phyloP scores from a whole-genome alignment of 352 stramenopile species.

The Phytophthora idaei region DNA sequence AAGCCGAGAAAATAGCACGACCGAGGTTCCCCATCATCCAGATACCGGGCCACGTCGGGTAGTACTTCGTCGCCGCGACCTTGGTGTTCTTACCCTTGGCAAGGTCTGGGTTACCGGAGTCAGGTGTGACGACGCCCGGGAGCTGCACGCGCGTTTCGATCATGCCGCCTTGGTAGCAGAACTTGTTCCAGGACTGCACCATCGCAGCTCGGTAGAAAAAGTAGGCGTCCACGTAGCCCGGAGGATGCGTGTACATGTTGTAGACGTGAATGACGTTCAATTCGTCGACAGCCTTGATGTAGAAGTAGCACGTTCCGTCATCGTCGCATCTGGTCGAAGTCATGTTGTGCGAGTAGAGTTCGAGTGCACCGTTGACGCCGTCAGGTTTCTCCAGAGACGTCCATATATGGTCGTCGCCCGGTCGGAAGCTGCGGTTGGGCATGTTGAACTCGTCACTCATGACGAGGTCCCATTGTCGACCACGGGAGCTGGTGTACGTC shows the following conservation, averaged over 20 bases:
- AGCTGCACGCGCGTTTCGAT: slow-evolving; percentile 91
- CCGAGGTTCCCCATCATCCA: slow-evolving; percentile 97
- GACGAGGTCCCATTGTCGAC: slow-evolving; percentile 62
- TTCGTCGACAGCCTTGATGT: slow-evolving; percentile 45
- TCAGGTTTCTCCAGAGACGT: slow-evolving; percentile 95
- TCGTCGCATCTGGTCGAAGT: slow-evolving; percentile 53
- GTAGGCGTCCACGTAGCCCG: slow-evolving; percentile 46
- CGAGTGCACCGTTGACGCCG: slow-evolving; percentile 87
- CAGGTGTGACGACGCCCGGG: slow-evolving; percentile 65
- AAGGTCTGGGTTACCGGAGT: slow-evolving; percentile 52
- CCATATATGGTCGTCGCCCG: slow-evolving; percentile 94
- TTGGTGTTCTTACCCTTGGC: slow-evolving; percentile 50
- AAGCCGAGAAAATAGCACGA: slow-evolving; percentile 94
- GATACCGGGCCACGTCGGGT: slow-evolving; percentile 93
- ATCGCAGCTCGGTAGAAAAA: slow-evolving; percentile 80
- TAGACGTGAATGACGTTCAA: slow-evolving; percentile 52
- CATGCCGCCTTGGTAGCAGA: slow-evolving; percentile 95
- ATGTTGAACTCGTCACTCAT: slow-evolving; percentile 97
- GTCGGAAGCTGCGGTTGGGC: slow-evolving; percentile 84
- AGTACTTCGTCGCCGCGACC: slow-evolving; percentile 63
- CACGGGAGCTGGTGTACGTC: slow-evolving; percentile 51
- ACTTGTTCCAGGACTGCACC: slow-evolving; percentile 95
- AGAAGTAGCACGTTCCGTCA: slow-evolving; percentile 59
- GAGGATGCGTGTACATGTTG: slow-evolving; percentile 62
- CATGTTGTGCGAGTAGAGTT: slow-evolving; percentile 91